Evolutionary conservation across 345 rosid species (phyloP), one percentile per base, ranked within the genome.

Genomic region (Salix exigua): DNA sequence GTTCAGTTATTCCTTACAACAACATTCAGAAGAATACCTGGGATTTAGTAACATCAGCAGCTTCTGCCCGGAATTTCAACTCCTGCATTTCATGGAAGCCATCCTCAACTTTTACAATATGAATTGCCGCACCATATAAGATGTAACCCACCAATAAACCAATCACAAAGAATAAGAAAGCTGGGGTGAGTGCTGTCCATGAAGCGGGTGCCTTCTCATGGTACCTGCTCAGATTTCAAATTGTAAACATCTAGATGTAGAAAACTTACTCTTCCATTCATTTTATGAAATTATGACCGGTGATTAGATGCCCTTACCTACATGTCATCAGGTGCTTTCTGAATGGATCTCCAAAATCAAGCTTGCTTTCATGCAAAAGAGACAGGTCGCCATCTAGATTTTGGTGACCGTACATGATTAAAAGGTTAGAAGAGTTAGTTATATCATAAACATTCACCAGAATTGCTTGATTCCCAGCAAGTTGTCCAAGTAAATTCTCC

Each of bases 31-130:
- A 19, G 21, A 28, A 16, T 76, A 89, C 96, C 93, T 91, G 98
- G 2, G 99, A 96, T 85, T 96, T 96, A 53, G 99, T 98, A 48
- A 93, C 90, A 86, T 96, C 99, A 69, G 99, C 99, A 80, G 97
- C 98, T 86, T 96, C 99, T 66, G 99, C 99, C 83, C 84, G 89
- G 35, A 75, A 94, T 85, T 91, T 96, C 13, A 96, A 83, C 72
- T 85, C 91, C 82, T 96, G 83, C 98, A 93, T 96, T 82, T 91
- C 85, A 48, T 88, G 90, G 80, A 86, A 91, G 84, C 88, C 96
- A 75, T 92, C 98, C 84, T 96, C 98, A 1, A 96, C 97, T 82
- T 91, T 89, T 35, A 96, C 97, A 78, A 92, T 91, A 85, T 89
- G 99, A 68, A 77, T 82, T 13, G 85, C 92, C 8, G 98, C 97